A percentile compares a stretch with the other conserved stretches of the same genome.
phyloP scores from a whole-genome alignment of 2,329 filamentous ascomycete species.

The Kalmusia sp. region DNA sequence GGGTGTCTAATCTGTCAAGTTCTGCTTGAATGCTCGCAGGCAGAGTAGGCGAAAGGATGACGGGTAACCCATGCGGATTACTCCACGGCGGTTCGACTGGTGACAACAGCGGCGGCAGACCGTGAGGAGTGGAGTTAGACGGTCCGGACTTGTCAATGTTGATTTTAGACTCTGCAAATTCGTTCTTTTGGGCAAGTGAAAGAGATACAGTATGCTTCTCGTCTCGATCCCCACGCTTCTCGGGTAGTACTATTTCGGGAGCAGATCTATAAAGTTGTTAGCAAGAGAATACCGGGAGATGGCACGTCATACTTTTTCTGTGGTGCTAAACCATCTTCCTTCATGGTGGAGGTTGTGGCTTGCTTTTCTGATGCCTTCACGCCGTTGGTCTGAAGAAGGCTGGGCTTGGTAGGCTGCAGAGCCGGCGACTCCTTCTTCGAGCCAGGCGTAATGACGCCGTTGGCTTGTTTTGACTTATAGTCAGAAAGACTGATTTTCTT shows the following conservation, averaged over 20 bases:
- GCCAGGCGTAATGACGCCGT: conserved; percentile 36
- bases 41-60: conserved; percentile 64
- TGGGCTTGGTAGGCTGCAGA: conserved; percentile 29
- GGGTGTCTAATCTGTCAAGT: conserved; percentile 52
- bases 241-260: conserved; percentile 21
- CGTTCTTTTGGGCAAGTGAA: conserved; percentile 38
- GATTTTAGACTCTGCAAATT: conserved; percentile 47
- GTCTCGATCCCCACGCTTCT: conserved; percentile 22
- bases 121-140: conserved; percentile 44
- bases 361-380: conserved; percentile 30
- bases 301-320: conserved; percentile 26
- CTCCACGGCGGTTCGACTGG: conserved; percentile 52
- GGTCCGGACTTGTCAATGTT: conserved; percentile 33
- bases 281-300: conserved; percentile 3
- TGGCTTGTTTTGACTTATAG: conserved; percentile 64
- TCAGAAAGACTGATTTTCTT: conserved; percentile 69
- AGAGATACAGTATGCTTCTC: conserved; percentile 15
- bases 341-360: conserved; percentile 15
- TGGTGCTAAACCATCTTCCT: conserved; percentile 19
- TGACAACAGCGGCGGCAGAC: conserved; percentile 46
- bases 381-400: conserved; percentile 31
- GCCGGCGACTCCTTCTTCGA: conserved; percentile 41
- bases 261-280: conserved; percentile 29
- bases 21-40: conserved; percentile 63
- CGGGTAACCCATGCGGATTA: conserved; percentile 54